phyloP scores from a whole-genome alignment of 2,329 filamentous ascomycete genomes.

The Tolypocladium tropicale region DNA sequence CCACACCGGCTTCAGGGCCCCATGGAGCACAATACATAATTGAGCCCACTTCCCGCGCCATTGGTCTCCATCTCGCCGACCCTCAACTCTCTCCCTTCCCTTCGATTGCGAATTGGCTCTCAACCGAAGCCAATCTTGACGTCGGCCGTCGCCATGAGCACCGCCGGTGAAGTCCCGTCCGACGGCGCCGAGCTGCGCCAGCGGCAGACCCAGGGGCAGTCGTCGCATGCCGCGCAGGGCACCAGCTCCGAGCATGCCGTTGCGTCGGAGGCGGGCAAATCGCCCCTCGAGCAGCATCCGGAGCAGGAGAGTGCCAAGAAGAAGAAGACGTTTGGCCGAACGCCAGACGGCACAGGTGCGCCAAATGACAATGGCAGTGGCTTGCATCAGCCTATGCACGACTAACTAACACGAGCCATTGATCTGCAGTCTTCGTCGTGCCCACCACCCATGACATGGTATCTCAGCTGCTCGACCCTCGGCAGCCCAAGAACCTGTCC shows the following conservation, averaged over 20 bases:
- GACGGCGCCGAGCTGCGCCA: conserved; percentile 16
- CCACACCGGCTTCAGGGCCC: background rate
- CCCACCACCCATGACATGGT: conserved; percentile 98
- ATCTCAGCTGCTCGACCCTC: conserved; percentile 87
- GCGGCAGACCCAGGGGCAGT: conserved; percentile 12
- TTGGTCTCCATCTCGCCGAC: background rate
- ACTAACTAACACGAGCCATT: conserved; percentile 3
- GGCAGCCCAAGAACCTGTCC: conserved; percentile 88
- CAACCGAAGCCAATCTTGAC: background rate
- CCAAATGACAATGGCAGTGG: conserved; percentile 9
- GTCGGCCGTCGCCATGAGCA: conserved; percentile 14
- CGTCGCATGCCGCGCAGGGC: background rate
- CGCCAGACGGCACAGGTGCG: conserved; percentile 82
- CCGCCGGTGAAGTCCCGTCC: conserved; percentile 15
- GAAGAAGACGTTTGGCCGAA: conserved; percentile 82
- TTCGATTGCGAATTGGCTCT: background rate
- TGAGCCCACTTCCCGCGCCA: background rate
- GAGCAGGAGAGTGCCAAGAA: conserved; percentile 15
- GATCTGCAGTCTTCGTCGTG: conserved; percentile 72
- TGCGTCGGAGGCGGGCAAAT: conserved; percentile 1
- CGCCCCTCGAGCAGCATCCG: background rate
- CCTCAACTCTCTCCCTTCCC: background rate
- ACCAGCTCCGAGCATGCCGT: background rate
- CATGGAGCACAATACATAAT: background rate
- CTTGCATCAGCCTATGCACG: background rate